Evolutionary conservation across 2,329 filamentous ascomycete species (phyloP).

Genomic region (Graphium sp.): DNA sequence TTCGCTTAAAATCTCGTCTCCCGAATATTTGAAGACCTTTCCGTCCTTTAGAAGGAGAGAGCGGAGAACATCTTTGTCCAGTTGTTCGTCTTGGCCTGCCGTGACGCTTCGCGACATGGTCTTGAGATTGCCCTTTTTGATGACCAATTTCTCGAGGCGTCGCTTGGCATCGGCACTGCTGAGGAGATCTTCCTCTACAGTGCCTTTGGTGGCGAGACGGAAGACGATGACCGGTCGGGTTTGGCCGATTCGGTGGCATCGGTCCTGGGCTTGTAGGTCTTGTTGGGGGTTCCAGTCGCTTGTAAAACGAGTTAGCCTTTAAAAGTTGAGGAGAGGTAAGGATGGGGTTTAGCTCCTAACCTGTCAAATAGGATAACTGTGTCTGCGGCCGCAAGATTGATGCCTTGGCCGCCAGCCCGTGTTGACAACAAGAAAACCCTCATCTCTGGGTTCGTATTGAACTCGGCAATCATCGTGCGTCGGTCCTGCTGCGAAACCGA

Average conservation of each 20-base stretch:
- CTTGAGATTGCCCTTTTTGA: slow-evolving; percentile 78
- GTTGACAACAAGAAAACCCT: slow-evolving; percentile 82
- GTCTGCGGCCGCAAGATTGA: slow-evolving; percentile 82
- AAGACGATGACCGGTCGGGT: slow-evolving; percentile 85
- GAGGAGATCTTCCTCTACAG: slow-evolving; percentile 76
- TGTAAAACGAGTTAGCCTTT: not conserved
- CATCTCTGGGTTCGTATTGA: slow-evolving; percentile 47
- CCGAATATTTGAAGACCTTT: slow-evolving; percentile 38
- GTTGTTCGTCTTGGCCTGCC: slow-evolving; percentile 26
- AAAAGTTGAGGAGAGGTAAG: slow-evolving; percentile 6
- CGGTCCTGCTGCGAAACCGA: slow-evolving; percentile 61
- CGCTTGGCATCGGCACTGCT: slow-evolving; percentile 84
- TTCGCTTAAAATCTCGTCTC: slow-evolving; percentile 49
- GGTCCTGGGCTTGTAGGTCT: slow-evolving; percentile 90
- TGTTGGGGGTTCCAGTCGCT: slow-evolving; percentile 88
- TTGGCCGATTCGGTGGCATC: slow-evolving; percentile 88
- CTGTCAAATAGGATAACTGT: slow-evolving; percentile 82
- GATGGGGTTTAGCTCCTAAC: not conserved
- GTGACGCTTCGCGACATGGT: slow-evolving; percentile 47
- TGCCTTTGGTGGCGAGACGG: slow-evolving; percentile 80
- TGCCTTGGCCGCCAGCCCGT: slow-evolving; percentile 82
- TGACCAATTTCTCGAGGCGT: slow-evolving; percentile 82
- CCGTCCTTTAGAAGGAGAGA: slow-evolving; percentile 58
- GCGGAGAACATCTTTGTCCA: slow-evolving; percentile 44
- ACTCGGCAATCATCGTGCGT: slow-evolving; percentile 52